These are phyloP conservation scores for Mycena metata DNA, from an alignment of 768 basidiomycete species.

Conservation along the genomic window DNA sequence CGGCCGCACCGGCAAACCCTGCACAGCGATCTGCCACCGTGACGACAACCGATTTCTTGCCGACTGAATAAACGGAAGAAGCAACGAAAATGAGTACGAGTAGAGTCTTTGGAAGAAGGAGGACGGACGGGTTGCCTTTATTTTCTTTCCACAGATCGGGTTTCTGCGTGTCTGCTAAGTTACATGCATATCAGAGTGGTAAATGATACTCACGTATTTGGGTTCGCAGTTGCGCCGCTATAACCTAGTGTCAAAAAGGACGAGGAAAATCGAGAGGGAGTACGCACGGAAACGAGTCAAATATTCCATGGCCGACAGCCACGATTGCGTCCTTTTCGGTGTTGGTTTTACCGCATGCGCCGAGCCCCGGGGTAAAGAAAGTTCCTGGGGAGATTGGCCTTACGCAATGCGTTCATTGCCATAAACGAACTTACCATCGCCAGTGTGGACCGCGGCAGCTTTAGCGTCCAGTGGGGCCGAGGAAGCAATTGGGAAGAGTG, in stretches of 20 bases:
- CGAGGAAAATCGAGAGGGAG: not conserved
- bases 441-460: too few relatives aligned
- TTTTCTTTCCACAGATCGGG: constrained; percentile 31
- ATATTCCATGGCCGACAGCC: constrained; percentile 33
- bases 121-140: constrained; percentile 30
- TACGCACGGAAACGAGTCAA: constrained; percentile 33
- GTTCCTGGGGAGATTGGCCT: constrained; percentile 21
- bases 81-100: too few relatives aligned
- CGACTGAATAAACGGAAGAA: constrained; percentile 6
- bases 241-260: not conserved
- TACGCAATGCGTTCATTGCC: not conserved
- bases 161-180: constrained; percentile 30
- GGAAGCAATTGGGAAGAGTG: too few relatives aligned
- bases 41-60: constrained; percentile 31
- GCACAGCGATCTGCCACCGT: constrained; percentile 34
- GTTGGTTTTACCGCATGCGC: constrained; percentile 39
- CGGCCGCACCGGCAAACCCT: constrained; percentile 28
- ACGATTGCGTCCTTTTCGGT: constrained; percentile 23
- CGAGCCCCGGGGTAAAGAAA: constrained; percentile 39
- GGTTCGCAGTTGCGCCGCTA: constrained; percentile 31
- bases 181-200: not conserved
- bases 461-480: too few relatives aligned
- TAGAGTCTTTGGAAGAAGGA: not conserved
- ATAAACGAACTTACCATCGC: constrained; percentile 15
- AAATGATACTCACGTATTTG: constrained; percentile 27